A percentile compares a stretch with the other conserved stretches of the same genome.
phyloP scores from a whole-genome alignment of 2,329 filamentous ascomycete genomes.

The Colletotrichum horii region DNA sequence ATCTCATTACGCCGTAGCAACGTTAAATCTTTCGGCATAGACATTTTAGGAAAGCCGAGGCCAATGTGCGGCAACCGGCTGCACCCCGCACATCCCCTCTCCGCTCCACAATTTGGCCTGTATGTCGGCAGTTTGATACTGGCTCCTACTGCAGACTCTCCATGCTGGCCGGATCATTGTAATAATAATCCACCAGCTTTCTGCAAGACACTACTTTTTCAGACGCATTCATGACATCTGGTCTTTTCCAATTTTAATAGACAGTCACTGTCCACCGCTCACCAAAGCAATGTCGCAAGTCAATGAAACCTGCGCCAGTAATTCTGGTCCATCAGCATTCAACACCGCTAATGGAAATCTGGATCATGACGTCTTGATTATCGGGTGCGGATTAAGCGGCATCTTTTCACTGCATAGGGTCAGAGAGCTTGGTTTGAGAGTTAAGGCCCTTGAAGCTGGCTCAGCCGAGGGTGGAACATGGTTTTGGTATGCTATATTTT shows the following conservation, averaged over 20 bases:
- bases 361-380: constrained; percentile 41
- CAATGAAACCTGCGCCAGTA: not conserved
- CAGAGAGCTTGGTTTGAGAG: constrained; percentile 38
- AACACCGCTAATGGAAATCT: constrained; percentile 19
- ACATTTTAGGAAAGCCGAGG: not conserved
- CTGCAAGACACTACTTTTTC: not conserved
- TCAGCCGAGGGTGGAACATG: constrained; percentile 50
- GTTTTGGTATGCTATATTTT: constrained; percentile 36
- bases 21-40: not conserved
- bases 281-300: not conserved
- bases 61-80: not conserved
- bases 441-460: constrained; percentile 44
- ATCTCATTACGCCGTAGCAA: not conserved
- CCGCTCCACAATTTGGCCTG: not conserved
- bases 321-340: not conserved
- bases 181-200: not conserved
- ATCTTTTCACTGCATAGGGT: constrained; percentile 46
- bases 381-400: constrained; percentile 45
- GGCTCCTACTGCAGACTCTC: not conserved
- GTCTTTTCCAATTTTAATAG: not conserved
- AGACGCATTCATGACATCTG: not conserved
- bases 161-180: not conserved
- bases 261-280: not conserved
- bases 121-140: not conserved
- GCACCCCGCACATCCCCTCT: not conserved